phyloP scores from a whole-genome alignment of 768 basidiomycete genomes.

The Rhodotorula babjevae region DNA sequence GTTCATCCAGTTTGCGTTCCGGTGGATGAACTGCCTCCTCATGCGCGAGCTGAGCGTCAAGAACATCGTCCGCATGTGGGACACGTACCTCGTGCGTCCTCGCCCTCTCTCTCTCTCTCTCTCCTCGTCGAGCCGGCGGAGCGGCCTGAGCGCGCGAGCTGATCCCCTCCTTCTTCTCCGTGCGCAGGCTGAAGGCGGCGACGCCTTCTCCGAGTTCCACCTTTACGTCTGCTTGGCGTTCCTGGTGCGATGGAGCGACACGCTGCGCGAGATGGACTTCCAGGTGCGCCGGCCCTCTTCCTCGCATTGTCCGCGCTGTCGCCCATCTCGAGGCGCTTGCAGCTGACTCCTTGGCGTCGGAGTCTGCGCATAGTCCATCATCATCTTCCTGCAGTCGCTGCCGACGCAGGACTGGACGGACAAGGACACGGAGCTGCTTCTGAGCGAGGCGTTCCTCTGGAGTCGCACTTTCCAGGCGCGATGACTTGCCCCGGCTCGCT shows the following conservation, averaged over 20 bases:
- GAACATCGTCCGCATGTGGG: conserved; percentile 99
- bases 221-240: conserved; percentile 97
- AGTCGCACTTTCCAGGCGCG: conserved; percentile 40
- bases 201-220: conserved; percentile 98
- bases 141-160: no score
- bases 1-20: conserved; percentile 99
- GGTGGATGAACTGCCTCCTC: conserved; percentile 98
- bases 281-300: conserved; percentile 59
- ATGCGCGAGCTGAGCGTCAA: conserved; percentile 97
- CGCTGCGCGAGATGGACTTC: conserved; percentile 93
- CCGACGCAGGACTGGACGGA: conserved; percentile 80
- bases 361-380: conserved; percentile 69
- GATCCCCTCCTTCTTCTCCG: no score
- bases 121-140: no score
- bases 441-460: conserved; percentile 86
- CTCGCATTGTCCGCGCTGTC: background rate
- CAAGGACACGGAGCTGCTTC: conserved; percentile 88
- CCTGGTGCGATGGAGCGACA: conserved; percentile 89
- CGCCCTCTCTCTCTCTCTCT: background rate
- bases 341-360: background rate
- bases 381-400: conserved; percentile 93
- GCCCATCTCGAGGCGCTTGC: background rate
- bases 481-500: background rate
- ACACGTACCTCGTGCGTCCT: conserved; percentile 82
- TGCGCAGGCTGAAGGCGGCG: conserved; percentile 82